Percentiles rank a stretch among this genome's conserved stretches.
Evolutionary conservation across 2,329 filamentous ascomycete genomes (phyloP).

Genomic region (Malbranchea zuffiana): DNA sequence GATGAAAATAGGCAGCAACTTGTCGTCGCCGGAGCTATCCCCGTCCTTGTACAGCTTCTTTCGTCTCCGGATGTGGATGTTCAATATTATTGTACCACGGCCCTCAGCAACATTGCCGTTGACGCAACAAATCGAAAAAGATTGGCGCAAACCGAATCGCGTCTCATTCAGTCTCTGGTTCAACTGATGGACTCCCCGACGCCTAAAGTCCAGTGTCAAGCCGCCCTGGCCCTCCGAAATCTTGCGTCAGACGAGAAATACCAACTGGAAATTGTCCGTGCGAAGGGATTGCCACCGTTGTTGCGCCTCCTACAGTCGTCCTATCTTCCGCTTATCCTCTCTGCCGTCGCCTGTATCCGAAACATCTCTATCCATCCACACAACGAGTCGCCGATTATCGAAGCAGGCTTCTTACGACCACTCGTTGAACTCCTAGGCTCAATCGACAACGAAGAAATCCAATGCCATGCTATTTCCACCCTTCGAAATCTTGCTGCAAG

Average conservation of each 20-base stretch:
- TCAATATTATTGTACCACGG: slow-evolving; percentile 98
- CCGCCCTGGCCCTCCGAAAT: slow-evolving; percentile 84
- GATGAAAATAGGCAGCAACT: slow-evolving; percentile 97
- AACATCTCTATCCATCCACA: slow-evolving; percentile 98
- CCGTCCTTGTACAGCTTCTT: slow-evolving; percentile 87
- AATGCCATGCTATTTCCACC: slow-evolving; percentile 96
- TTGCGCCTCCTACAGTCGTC: slow-evolving; percentile 86
- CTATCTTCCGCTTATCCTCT: slow-evolving; percentile 89
- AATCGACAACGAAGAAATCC: slow-evolving; percentile 96
- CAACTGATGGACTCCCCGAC: slow-evolving; percentile 96
- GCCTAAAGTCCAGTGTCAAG: slow-evolving; percentile 95
- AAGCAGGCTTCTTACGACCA: slow-evolving; percentile 88
- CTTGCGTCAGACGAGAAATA: slow-evolving; percentile 97
- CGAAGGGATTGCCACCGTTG: slow-evolving; percentile 72
- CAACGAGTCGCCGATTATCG: slow-evolving; percentile 97
- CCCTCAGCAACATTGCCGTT: slow-evolving; percentile 95
- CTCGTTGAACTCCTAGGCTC: slow-evolving; percentile 87
- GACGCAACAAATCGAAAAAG: slow-evolving; percentile 84
- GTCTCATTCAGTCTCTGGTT: slow-evolving; percentile 85
- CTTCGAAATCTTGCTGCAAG: slow-evolving; percentile 90
- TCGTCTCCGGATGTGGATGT: slow-evolving; percentile 92
- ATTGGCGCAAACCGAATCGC: slow-evolving; percentile 78
- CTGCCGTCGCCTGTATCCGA: slow-evolving; percentile 92
- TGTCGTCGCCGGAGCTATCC: slow-evolving; percentile 94
- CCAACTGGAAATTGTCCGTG: slow-evolving; percentile 90